phyloP scores from a whole-genome alignment of 2,329 filamentous ascomycete species.

The Leptosphaerulina australis region DNA sequence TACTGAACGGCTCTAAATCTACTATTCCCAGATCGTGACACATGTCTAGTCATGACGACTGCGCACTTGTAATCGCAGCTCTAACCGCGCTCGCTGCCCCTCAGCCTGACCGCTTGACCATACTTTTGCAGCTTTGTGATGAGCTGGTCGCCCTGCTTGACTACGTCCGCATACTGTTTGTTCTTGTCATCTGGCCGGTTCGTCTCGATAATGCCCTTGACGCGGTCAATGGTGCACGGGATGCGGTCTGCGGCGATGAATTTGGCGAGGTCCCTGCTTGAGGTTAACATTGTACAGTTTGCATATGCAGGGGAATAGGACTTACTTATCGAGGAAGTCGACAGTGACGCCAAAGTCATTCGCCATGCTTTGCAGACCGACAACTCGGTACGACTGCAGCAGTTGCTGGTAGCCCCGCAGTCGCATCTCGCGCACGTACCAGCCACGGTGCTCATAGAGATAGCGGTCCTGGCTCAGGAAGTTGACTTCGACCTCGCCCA shows the following conservation, averaged over 20 bases:
- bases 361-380: constrained; percentile 97
- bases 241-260: constrained; percentile 96
- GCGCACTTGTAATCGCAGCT: background rate
- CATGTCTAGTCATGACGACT: constrained; percentile 6
- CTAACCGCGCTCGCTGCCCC: constrained; percentile 89
- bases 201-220: constrained; percentile 96
- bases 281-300: constrained; percentile 21
- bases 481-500: constrained; percentile 88
- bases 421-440: constrained; percentile 99
- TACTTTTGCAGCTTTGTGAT: constrained; percentile 99
- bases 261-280: constrained; percentile 81
- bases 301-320: constrained; percentile 14
- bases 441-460: constrained; percentile 91
- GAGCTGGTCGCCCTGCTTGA: constrained; percentile 95
- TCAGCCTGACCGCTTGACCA: constrained; percentile 90
- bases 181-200: constrained; percentile 99
- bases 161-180: constrained; percentile 98
- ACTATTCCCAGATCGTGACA: constrained; percentile 31
- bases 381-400: constrained; percentile 94
- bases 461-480: constrained; percentile 96
- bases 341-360: constrained; percentile 96
- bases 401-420: constrained; percentile 95
- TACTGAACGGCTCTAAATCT: constrained; percentile 32
- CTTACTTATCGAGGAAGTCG: constrained; percentile 91
- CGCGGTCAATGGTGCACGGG: constrained; percentile 95